These are phyloP conservation scores for Leishmania major DNA, from an alignment of 208 protist species.

Conservation along the genomic window DNA sequence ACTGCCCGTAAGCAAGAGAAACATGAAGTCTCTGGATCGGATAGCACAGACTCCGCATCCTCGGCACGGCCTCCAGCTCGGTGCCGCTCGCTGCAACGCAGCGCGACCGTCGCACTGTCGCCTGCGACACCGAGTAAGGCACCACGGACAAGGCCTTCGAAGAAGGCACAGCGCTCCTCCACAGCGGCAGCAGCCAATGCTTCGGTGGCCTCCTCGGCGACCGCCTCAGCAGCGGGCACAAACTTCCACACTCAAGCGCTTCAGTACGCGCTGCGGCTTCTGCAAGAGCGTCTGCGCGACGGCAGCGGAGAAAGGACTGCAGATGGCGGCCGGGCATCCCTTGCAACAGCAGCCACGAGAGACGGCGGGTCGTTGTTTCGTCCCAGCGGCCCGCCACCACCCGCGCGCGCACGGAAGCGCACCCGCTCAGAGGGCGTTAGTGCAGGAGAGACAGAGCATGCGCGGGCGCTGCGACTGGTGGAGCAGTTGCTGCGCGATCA, in stretches of 20 bases:
- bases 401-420: background rate
- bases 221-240: background rate
- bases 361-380: background rate
- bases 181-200: background rate
- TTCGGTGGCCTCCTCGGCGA: background rate
- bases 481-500: conserved; percentile 26
- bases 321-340: background rate
- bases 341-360: background rate
- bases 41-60: background rate
- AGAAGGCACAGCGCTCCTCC: background rate
- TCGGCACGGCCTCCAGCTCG: background rate
- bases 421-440: background rate
- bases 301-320: background rate
- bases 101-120: background rate
- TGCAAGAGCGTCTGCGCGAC: conserved; percentile 10
- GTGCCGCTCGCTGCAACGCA: background rate
- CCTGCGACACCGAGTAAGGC: background rate
- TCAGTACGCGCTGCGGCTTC: conserved; percentile 21
- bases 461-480: conserved; percentile 20
- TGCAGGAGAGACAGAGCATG: conserved; percentile 1
- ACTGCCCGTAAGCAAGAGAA: background rate
- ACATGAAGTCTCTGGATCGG: background rate
- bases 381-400: background rate
- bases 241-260: conserved; percentile 24
- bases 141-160: background rate